phyloP scores from a whole-genome alignment of 441 rosid species.

The Kokia cookei region DNA sequence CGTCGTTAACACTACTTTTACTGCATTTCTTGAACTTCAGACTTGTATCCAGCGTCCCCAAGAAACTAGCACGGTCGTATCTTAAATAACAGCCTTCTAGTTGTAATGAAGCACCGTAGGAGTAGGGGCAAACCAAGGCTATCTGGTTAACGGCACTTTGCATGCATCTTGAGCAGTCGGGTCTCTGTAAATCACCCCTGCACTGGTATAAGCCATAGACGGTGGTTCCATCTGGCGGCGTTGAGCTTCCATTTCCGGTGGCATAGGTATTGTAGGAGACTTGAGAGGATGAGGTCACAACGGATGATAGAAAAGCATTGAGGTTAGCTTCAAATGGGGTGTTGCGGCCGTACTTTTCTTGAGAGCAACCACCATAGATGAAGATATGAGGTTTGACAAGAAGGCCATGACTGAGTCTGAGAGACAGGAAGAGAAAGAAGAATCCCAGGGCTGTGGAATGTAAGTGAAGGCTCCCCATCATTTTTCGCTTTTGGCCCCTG shows the following conservation, averaged over 20 bases:
- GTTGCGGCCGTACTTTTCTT: constrained; percentile 44
- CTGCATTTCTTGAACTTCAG: constrained; percentile 57
- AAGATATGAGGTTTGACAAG: constrained; percentile 41
- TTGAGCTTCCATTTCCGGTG: constrained; percentile 40
- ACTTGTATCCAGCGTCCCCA: constrained; percentile 50
- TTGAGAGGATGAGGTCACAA: constrained; percentile 44
- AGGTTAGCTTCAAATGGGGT: constrained; percentile 41
- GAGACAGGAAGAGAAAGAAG: constrained; percentile 23
- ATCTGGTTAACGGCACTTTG: constrained; percentile 42
- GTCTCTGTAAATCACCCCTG: constrained; percentile 45
- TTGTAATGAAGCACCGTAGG: constrained; percentile 55
- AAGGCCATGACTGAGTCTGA: constrained; percentile 14
- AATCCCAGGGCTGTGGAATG: constrained; percentile 23
- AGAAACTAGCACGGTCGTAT: constrained; percentile 43
- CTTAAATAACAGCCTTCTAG: constrained; percentile 53
- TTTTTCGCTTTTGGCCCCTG: constrained; percentile 6
- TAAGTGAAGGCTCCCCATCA: constrained; percentile 30
- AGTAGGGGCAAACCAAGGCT: constrained; percentile 41
- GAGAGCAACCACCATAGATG: constrained; percentile 57
- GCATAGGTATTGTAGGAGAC: constrained; percentile 33
- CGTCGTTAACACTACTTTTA: constrained; percentile 35
- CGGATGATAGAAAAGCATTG: constrained; percentile 44
- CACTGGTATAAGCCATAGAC: constrained; percentile 58
- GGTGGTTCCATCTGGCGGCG: constrained; percentile 16
- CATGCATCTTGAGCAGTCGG: constrained; percentile 43